A percentile compares a stretch with the other conserved stretches of the same genome.
phyloP scores from a whole-genome alignment of 2,329 filamentous ascomycete genomes.

The Sphaerulina vaccinii region DNA sequence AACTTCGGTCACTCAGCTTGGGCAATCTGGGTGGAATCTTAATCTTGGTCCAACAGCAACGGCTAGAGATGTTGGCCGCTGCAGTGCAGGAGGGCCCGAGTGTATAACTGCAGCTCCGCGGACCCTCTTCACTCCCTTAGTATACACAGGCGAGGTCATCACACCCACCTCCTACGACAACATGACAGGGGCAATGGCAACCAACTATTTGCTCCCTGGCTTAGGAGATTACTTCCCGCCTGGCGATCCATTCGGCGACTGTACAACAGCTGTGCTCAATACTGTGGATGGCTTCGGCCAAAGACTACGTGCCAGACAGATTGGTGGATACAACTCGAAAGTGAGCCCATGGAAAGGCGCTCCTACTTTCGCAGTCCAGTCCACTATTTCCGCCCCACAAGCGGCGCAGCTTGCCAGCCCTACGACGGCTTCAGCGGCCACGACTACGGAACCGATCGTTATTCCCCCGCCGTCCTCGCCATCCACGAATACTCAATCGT shows the following conservation, averaged over 20 bases:
- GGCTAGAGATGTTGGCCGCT: slow-evolving; percentile 18
- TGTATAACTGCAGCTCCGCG: slow-evolving; percentile 15
- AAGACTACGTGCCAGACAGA: not conserved
- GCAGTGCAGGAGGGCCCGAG: slow-evolving; percentile 9
- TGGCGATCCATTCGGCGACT: slow-evolving; percentile 23
- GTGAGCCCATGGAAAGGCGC: not conserved
- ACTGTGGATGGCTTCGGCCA: not conserved
- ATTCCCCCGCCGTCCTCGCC: not conserved
- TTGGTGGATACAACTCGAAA: not conserved
- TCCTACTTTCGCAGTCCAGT: not conserved
- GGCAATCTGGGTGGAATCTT: slow-evolving; percentile 23
- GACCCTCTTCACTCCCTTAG: slow-evolving; percentile 12
- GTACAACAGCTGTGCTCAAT: slow-evolving; percentile 18
- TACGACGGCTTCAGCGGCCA: not conserved
- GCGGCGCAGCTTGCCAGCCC: too few species aligned
- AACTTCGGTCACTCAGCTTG: slow-evolving; percentile 27
- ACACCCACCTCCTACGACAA: not conserved
- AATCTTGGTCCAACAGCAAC: slow-evolving; percentile 25
- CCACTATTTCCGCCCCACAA: not conserved
- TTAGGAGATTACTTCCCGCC: slow-evolving; percentile 26
- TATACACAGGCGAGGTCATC: slow-evolving; percentile 24
- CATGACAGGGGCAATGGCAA: slow-evolving; percentile 1
- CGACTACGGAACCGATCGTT: not conserved
- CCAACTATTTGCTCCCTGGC: slow-evolving; percentile 20
- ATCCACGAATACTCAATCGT: not conserved